Base-by-base conservation (phyloP, 306 rosid species). In the Inga oerstediana region DNA sequence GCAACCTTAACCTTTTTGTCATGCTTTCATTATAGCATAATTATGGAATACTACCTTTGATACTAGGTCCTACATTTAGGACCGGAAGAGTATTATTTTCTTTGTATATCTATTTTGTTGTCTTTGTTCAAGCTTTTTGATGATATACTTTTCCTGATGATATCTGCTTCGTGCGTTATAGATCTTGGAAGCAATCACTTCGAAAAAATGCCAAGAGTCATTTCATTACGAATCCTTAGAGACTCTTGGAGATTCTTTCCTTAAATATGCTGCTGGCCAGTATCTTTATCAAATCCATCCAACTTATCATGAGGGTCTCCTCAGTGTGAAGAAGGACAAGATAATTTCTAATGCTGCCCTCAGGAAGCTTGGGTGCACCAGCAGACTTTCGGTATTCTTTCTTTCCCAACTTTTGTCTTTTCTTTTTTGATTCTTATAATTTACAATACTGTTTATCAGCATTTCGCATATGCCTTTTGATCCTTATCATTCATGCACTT, bases 241-340 rank as follows among this genome's bases (percentile, higher is more conserved):
- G 85, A 90, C 97, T 75, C 97, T 93, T 58, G 98, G 98, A 64
- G 98, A 95, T 88, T 95, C 98, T 49, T 95, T 93, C 86, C 87
- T 95, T 41, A 95, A 95, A 87, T 95, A 92, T 81, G 97, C 93
- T 35, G 82, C 86, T 14, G 72, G 97, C 70, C 95, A 88, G 73
- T 91, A 95, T 13, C 96, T 95, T 48, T 95, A 92, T 41, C 81
- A 81, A 22, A 74, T 80, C 62, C 77, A 81, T 84, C 89, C 86
- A 74, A 87, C 84, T 80, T 79, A 89, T 69, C 96, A 91, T 8
- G 98, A 95, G 84, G 98, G 98, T 52, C 91, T 93, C 77, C 97
- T 93, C 22, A 92, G 81, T 84, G 34, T 81, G 43, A 93, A 90
- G 87, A 95, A 89, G 83, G 86, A 83, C 3, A 92, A 78, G 80